Evolutionary conservation across 179 eudicot genomes (phyloP).

Genomic region (Gypsophila paniculata): DNA sequence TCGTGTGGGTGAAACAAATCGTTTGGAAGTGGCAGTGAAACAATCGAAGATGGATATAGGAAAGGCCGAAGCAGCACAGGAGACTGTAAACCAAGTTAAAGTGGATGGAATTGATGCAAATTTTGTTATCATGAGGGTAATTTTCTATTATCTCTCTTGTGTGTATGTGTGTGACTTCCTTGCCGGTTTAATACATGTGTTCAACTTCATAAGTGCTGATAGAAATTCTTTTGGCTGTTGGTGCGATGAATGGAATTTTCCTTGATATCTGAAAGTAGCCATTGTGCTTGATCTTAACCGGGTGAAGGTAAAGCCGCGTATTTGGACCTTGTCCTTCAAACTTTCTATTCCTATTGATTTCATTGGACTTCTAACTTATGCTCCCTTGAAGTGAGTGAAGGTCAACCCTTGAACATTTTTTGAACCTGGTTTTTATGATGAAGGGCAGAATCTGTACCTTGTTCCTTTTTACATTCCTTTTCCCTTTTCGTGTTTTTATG

Average conservation of each 20-base stretch:
- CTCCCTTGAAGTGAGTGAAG: slow-evolving; percentile 6
- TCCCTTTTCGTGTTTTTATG: neutral
- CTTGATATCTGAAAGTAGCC: neutral
- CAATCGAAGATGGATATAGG: slow-evolving; percentile 56
- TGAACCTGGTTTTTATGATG: neutral
- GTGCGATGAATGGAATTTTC: neutral
- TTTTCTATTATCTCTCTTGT: neutral
- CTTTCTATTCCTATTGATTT: neutral
- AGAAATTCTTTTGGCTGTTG: neutral
- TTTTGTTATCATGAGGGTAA: slow-evolving; percentile 80
- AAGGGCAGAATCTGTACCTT: neutral
- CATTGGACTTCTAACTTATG: neutral
- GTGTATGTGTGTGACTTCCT: neutral
- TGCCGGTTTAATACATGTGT: neutral
- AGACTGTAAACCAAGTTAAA: slow-evolving; percentile 81
- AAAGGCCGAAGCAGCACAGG: slow-evolving; percentile 79
- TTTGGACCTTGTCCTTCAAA: slow-evolving; percentile 1
- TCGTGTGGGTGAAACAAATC: slow-evolving; percentile 57
- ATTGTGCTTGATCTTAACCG: slow-evolving; percentile 1
- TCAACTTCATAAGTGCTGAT: neutral
- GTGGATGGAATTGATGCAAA: slow-evolving; percentile 88
- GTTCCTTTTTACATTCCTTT: neutral
- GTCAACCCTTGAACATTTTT: neutral
- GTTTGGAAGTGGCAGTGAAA: slow-evolving; percentile 61
- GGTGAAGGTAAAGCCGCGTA: slow-evolving; percentile 10